Conservation (phyloP, 768 basidiomycete species). For the Crassisporium funariophilum region DNA sequence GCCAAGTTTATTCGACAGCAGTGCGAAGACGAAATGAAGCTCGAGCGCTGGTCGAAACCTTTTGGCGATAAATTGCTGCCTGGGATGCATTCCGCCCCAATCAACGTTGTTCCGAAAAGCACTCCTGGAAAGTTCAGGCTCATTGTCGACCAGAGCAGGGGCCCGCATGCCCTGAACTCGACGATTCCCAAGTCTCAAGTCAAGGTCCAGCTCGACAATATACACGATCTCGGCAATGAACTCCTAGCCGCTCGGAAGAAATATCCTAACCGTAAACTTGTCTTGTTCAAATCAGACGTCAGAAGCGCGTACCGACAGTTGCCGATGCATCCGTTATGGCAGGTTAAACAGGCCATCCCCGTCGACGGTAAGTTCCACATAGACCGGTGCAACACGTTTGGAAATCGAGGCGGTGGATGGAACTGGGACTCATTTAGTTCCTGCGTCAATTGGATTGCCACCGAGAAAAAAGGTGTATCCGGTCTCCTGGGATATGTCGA, state of each 20-base stretch:
- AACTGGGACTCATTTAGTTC: conserved; percentile 28
- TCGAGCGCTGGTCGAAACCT: conserved; percentile 27
- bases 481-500: conserved; percentile 33
- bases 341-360: conserved; percentile 35
- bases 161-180: conserved; percentile 35
- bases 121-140: conserved; percentile 35
- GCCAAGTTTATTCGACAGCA: conserved; percentile 29
- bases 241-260: conserved; percentile 14
- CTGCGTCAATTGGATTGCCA: conserved; percentile 39
- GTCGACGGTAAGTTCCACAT: conserved; percentile 28
- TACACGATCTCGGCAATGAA: conserved; percentile 31
- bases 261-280: conserved; percentile 16
- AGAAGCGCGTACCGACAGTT: conserved; percentile 32
- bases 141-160: conserved; percentile 41
- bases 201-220: conserved; percentile 34
- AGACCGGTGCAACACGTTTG: conserved; percentile 36
- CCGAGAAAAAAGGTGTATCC: conserved; percentile 14
- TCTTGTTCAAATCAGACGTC: conserved; percentile 42
- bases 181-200: conserved; percentile 28
- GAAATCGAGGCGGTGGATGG: conserved; percentile 24
- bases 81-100: conserved; percentile 44
- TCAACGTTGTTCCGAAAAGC: conserved; percentile 40
- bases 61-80: conserved; percentile 39
- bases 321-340: conserved; percentile 32
- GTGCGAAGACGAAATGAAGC: conserved; percentile 23